Evolutionary conservation across 2,329 filamentous ascomycete species (phyloP).

Genomic region (Pestalotiopsis sp.): DNA sequence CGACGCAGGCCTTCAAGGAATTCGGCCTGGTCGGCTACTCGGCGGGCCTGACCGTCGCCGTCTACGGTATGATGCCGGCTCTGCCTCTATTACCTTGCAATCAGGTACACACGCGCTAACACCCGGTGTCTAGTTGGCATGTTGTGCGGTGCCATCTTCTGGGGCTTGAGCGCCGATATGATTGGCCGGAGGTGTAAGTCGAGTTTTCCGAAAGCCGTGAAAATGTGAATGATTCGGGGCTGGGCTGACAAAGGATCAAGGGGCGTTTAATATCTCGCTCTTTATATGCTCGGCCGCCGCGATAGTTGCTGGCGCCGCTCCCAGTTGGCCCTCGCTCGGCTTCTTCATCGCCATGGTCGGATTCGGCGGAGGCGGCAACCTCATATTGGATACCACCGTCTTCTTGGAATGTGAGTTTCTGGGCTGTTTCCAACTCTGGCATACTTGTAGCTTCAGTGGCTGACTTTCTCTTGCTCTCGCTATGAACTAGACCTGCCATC

Average conservation of each 20-base stretch:
- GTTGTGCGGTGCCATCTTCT: slow-evolving; percentile 64
- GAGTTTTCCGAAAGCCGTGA: not conserved
- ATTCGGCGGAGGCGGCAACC: slow-evolving; percentile 66
- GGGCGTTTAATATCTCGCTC: slow-evolving; percentile 68
- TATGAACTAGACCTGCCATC: slow-evolving; percentile 35
- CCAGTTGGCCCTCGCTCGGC: slow-evolving; percentile 67
- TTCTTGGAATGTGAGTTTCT: slow-evolving; percentile 42
- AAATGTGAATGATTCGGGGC: not conserved
- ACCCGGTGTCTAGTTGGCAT: slow-evolving; percentile 40
- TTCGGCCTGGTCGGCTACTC: slow-evolving; percentile 57
- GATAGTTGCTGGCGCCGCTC: slow-evolving; percentile 67
- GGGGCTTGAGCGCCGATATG: slow-evolving; percentile 69
- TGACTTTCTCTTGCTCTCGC: not conserved
- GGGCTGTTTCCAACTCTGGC: not conserved
- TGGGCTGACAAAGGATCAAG: not conserved
- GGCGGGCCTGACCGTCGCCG: slow-evolving; percentile 63
- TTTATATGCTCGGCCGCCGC: slow-evolving; percentile 64
- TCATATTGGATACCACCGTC: slow-evolving; percentile 63
- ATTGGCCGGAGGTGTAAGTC: slow-evolving; percentile 61
- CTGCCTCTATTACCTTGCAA: not conserved
- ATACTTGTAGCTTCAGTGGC: not conserved
- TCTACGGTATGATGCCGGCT: slow-evolving; percentile 42
- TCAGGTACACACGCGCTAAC: not conserved
- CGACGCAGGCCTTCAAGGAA: slow-evolving; percentile 59
- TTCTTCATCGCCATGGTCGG: slow-evolving; percentile 65